A percentile compares a stretch with the other conserved stretches of the same genome.
Evolutionary conservation across 2,329 filamentous ascomycete genomes (phyloP).

Genomic region (Fusarium kyushuense): DNA sequence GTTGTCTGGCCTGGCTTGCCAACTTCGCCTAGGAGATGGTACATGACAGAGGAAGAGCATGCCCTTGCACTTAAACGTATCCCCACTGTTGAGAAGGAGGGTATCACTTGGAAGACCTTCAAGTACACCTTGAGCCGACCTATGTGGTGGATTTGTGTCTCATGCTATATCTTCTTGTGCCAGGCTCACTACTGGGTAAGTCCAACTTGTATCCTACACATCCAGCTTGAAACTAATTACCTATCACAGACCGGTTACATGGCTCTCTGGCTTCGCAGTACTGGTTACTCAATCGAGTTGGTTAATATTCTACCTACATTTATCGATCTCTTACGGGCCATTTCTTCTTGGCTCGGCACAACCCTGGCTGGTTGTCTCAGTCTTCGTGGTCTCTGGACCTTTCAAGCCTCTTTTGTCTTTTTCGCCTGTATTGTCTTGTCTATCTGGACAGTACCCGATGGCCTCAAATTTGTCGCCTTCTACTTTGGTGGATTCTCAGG

Average conservation of each 20-base stretch:
- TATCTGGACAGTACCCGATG: background rate
- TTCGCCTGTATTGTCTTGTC: background rate
- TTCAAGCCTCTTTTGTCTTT: constrained; percentile 8
- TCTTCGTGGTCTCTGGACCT: constrained; percentile 7
- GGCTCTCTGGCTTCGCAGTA: background rate
- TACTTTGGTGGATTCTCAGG: constrained; percentile 15
- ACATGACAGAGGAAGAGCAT: background rate
- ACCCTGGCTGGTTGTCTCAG: constrained; percentile 3
- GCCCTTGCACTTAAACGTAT: background rate
- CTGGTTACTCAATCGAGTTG: constrained; percentile 6
- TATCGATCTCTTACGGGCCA: background rate
- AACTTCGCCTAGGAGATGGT: background rate
- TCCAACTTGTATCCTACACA: too few relatives aligned
- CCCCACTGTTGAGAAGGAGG: background rate
- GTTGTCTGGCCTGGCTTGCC: background rate
- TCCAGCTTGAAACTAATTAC: too few relatives aligned
- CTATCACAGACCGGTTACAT: constrained; percentile 8
- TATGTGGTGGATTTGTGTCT: constrained; percentile 17
- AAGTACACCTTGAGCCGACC: constrained; percentile 1
- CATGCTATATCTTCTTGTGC: background rate
- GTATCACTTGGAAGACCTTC: background rate
- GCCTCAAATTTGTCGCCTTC: background rate
- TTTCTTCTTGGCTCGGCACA: background rate
- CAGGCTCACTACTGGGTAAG: constrained; percentile 11
- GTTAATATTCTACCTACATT: constrained; percentile 5